Percentiles rank a stretch among this genome's conserved stretches.
Conservation (phyloP, 139 green algal species). For the Volvox africanus region DNA sequence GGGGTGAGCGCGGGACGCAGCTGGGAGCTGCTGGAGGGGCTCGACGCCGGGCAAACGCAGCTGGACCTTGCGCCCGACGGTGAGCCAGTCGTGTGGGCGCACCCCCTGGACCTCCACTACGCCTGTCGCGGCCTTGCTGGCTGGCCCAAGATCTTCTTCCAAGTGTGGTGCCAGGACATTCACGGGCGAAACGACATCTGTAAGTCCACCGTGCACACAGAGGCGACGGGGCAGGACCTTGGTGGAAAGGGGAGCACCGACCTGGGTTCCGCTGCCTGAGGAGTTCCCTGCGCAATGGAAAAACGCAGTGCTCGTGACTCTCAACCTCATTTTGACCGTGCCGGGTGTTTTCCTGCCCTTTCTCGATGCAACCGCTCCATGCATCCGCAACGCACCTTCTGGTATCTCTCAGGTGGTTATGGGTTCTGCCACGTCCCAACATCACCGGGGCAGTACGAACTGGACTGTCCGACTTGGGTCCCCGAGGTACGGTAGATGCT, state of each 20-base stretch:
- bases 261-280: too few species aligned
- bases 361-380: too few species aligned
- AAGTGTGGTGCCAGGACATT: slow-evolving; percentile 82
- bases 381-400: too few species aligned
- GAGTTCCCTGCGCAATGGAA: too few species aligned
- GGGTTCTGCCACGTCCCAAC: slow-evolving; percentile 86
- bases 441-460: slow-evolving; percentile 72
- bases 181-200: slow-evolving; percentile 80
- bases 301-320: too few species aligned
- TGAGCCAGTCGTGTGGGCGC: slow-evolving; percentile 78
- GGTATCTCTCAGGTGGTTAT: slow-evolving; percentile 72
- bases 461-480: slow-evolving; percentile 81
- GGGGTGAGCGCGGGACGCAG: slow-evolving; percentile 61
- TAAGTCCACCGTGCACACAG: too few species aligned
- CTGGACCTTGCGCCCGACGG: slow-evolving; percentile 66
- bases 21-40: slow-evolving; percentile 84
- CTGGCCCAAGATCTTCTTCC: slow-evolving; percentile 88
- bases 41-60: slow-evolving; percentile 79
- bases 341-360: too few species aligned
- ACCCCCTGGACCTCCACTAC: slow-evolving; percentile 86
- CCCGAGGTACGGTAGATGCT: slow-evolving; percentile 77
- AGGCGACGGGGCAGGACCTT: too few species aligned
- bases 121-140: slow-evolving; percentile 71
- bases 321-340: too few species aligned
- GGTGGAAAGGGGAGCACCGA: too few species aligned